A percentile compares a stretch with the other conserved stretches of the same genome.
These are phyloP conservation scores for Candida xiaguanensis DNA, from an alignment of 805 yeast species.

Conservation along the genomic window DNA sequence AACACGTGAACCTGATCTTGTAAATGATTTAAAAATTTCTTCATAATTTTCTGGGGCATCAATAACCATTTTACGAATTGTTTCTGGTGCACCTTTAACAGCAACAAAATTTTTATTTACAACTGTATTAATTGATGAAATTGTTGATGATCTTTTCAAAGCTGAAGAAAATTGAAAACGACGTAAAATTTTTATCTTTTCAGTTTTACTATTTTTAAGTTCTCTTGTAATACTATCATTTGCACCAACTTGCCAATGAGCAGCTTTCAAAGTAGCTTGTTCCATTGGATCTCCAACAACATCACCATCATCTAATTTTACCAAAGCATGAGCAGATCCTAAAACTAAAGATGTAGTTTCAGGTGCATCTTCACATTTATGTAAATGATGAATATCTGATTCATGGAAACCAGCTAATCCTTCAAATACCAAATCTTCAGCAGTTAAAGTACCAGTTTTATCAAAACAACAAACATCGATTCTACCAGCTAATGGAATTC, in stretches of 20 bases:
- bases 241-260: slow-evolving; percentile 77
- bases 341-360: slow-evolving; percentile 64
- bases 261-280: slow-evolving; percentile 86
- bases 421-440: slow-evolving; percentile 93
- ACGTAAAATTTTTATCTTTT: slow-evolving; percentile 71
- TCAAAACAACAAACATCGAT: slow-evolving; percentile 98
- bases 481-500: slow-evolving; percentile 97
- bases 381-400: slow-evolving; percentile 51
- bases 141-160: slow-evolving; percentile 88
- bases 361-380: slow-evolving; percentile 62
- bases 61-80: slow-evolving; percentile 71
- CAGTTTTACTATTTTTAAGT: slow-evolving; percentile 22
- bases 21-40: slow-evolving; percentile 79
- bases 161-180: slow-evolving; percentile 97
- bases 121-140: slow-evolving; percentile 53
- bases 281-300: slow-evolving; percentile 99
- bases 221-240: slow-evolving; percentile 65
- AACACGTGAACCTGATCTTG: slow-evolving; percentile 95
- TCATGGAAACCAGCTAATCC: slow-evolving; percentile 82
- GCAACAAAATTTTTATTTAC: slow-evolving; percentile 64
- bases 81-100: slow-evolving; percentile 98
- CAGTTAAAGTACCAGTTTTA: slow-evolving; percentile 97
- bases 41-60: slow-evolving; percentile 78
- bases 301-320: slow-evolving; percentile 91
- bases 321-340: slow-evolving; percentile 96